Evolutionary conservation across 176 grass and related monocot genomes (phyloP).

Genomic region (Tuctoria greenei): DNA sequence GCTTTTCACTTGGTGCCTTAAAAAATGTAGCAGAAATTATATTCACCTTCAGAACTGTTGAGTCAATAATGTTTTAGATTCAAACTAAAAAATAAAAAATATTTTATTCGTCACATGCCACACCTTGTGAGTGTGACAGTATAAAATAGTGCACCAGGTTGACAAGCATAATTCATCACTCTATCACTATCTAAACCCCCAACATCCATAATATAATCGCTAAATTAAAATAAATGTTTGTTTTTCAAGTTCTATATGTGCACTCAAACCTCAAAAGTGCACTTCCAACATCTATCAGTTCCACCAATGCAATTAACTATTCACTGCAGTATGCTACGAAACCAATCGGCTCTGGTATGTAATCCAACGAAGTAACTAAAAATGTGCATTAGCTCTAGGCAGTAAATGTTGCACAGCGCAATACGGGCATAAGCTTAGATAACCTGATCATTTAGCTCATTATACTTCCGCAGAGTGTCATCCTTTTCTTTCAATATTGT

Average conservation of each 20-base stretch:
- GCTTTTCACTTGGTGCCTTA: background rate
- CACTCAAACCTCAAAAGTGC: background rate
- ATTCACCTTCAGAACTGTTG: background rate
- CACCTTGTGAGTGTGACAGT: background rate
- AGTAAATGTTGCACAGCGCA: background rate
- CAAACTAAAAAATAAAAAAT: background rate
- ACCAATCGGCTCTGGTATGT: background rate
- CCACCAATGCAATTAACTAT: background rate
- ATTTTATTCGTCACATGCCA: background rate
- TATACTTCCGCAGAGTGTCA: constrained; percentile 72
- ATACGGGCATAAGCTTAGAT: constrained; percentile 9
- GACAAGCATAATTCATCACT: background rate
- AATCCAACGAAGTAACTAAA: background rate
- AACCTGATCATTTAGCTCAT: constrained; percentile 95
- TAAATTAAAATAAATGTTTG: background rate
- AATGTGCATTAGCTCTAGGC: background rate
- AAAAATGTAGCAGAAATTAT: background rate
- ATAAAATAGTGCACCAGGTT: background rate
- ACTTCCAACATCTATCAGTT: background rate
- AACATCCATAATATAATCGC: background rate
- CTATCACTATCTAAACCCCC: background rate
- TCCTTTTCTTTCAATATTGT: constrained; percentile 62
- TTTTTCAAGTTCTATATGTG: background rate
- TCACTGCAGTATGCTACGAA: background rate
- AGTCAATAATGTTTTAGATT: background rate